Conservation (phyloP, 2,329 filamentous ascomycete species). For the Zymoseptoria crescenta region DNA sequence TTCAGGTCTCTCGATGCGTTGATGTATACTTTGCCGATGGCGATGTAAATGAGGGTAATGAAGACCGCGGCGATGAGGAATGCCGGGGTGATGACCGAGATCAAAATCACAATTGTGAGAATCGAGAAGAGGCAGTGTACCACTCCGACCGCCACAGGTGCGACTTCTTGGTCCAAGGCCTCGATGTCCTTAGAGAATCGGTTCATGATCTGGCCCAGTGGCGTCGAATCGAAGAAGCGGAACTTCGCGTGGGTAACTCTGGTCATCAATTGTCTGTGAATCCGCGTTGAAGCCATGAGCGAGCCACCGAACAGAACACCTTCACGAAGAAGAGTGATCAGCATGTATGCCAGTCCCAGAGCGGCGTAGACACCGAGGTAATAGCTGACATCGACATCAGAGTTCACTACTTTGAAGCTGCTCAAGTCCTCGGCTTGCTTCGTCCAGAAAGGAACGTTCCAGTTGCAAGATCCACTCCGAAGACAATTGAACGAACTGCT, state of each 20-base stretch:
- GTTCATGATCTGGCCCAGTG: conserved; percentile 94
- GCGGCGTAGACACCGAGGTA: conserved; percentile 77
- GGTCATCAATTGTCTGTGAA: conserved; percentile 72
- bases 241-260: conserved; percentile 84
- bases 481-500: conserved; percentile 41
- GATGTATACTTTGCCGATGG: conserved; percentile 82
- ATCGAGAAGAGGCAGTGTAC: conserved; percentile 61
- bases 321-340: conserved; percentile 76
- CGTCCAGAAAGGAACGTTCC: conserved; percentile 32
- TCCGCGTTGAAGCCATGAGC: conserved; percentile 72
- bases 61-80: conserved; percentile 83
- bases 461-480: conserved; percentile 44
- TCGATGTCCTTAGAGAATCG: conserved; percentile 97
- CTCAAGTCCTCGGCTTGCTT: conserved; percentile 12
- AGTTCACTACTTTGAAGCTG: conserved; percentile 15
- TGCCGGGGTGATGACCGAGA: conserved; percentile 78
- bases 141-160: conserved; percentile 75
- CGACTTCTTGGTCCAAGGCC: conserved; percentile 89
- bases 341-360: conserved; percentile 68
- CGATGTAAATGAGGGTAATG: conserved; percentile 74
- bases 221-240: conserved; percentile 95
- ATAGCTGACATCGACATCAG: conserved; percentile 64
- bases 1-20: conserved; percentile 92
- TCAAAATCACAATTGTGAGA: conserved; percentile 77
- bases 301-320: conserved; percentile 89